These are phyloP conservation scores for Periconia digitata DNA, from an alignment of 2,329 filamentous ascomycete species.

Conservation along the genomic window DNA sequence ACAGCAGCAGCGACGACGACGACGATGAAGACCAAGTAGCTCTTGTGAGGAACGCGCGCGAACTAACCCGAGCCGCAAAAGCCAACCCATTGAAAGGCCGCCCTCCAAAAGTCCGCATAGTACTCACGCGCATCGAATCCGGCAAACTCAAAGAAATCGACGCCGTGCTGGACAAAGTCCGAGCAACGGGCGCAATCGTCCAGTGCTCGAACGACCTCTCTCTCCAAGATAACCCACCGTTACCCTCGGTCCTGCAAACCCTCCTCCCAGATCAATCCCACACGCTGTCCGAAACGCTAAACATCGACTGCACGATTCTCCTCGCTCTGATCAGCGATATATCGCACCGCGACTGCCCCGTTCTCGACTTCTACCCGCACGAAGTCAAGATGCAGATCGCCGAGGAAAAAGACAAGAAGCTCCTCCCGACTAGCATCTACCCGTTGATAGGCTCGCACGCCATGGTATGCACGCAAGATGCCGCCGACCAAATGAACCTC, in stretches of 20 bases:
- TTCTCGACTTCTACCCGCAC: conserved; percentile 57
- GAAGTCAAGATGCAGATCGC: conserved; percentile 67
- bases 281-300: conserved; percentile 50
- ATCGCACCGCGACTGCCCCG: conserved; percentile 57
- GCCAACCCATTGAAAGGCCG: conserved; percentile 60
- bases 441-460: conserved; percentile 58
- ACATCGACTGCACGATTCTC: conserved; percentile 70
- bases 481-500: conserved; percentile 61
- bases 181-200: conserved; percentile 49
- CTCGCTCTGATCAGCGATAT: conserved; percentile 74
- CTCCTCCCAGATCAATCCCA: conserved; percentile 44
- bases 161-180: conserved; percentile 57
- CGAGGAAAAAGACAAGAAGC: conserved; percentile 62
- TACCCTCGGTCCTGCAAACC: conserved; percentile 28
- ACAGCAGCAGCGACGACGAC: conserved; percentile 45
- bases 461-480: conserved; percentile 68
- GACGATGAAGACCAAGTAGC: conserved; percentile 57
- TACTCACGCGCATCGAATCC: conserved; percentile 61
- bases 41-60: conserved; percentile 61
- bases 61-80: conserved; percentile 60
- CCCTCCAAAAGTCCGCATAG: conserved; percentile 60
- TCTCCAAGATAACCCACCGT: conserved; percentile 16
- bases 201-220: conserved; percentile 32
- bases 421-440: conserved; percentile 64
- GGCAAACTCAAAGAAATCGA: conserved; percentile 58